Percentiles rank a stretch among this genome's conserved stretches.
Evolutionary conservation across 257 asterid species (phyloP).

Genomic region (Nyctanthes arbortristis): DNA sequence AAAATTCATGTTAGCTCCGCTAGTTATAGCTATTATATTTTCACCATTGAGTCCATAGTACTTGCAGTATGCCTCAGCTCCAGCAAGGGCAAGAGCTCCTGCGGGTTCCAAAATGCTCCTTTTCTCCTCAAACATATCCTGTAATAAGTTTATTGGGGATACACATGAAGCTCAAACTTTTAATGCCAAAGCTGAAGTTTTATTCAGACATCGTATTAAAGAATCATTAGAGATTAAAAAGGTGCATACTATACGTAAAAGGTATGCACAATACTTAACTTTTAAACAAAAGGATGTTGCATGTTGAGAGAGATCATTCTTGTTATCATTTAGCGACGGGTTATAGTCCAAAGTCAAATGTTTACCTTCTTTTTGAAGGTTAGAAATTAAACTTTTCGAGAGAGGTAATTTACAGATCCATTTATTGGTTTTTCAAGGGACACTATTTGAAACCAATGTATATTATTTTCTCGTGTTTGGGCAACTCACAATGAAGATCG

Average conservation of each 20-base stretch:
- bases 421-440: slow-evolving; percentile 1
- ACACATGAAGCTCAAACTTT: slow-evolving; percentile 9
- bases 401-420: background rate
- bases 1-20: slow-evolving; percentile 98
- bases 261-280: background rate
- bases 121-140: slow-evolving; percentile 99
- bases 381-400: background rate
- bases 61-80: slow-evolving; percentile 95
- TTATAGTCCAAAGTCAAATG: background rate
- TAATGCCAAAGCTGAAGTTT: background rate
- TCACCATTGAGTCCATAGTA: slow-evolving; percentile 75
- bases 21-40: slow-evolving; percentile 87
- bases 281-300: background rate
- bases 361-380: background rate
- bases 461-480: background rate
- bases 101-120: slow-evolving; percentile 97
- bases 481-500: slow-evolving; percentile 4
- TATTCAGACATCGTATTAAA: background rate
- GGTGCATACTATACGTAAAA: background rate
- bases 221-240: background rate
- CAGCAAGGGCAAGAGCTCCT: slow-evolving; percentile 97
- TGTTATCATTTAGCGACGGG: background rate
- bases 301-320: background rate
- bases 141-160: slow-evolving; percentile 26
- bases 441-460: no score